Conservation (phyloP, 2,329 filamentous ascomycete species). For the Colletotrichum sp. region DNA sequence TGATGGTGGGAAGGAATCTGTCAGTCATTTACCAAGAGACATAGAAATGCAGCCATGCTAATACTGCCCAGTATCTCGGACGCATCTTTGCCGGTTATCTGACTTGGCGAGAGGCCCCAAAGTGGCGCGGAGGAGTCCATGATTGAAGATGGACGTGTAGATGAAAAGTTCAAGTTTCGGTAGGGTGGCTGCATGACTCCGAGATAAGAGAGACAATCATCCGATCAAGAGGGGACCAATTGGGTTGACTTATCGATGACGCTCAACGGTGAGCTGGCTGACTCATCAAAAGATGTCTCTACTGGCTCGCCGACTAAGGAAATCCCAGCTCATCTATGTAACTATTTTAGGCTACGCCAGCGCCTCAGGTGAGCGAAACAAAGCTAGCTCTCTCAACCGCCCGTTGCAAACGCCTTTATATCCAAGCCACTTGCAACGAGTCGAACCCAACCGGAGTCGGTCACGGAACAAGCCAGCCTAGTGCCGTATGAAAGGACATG, state of each 20-base stretch:
- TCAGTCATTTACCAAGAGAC: not conserved
- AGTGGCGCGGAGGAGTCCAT: not conserved
- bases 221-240: not conserved
- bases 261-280: not conserved
- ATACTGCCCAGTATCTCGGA: slow-evolving; percentile 15
- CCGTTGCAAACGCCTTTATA: not conserved
- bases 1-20: not conserved
- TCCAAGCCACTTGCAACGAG: not conserved
- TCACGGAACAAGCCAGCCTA: not conserved
- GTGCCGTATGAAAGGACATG: not conserved
- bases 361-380: not conserved
- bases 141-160: not conserved
- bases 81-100: not conserved
- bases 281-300: not conserved
- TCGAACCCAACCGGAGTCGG: fast-evolving
- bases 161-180: not conserved
- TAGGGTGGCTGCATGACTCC: not conserved
- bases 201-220: not conserved
- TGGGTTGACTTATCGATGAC: not conserved
- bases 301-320: not conserved
- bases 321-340: not conserved
- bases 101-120: not conserved
- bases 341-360: not conserved
- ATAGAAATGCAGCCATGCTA: slow-evolving; percentile 16
- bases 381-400: not conserved